Conservation (phyloP, 371 early-diverging fungal species). For the Dichotomocladium elegans region DNA sequence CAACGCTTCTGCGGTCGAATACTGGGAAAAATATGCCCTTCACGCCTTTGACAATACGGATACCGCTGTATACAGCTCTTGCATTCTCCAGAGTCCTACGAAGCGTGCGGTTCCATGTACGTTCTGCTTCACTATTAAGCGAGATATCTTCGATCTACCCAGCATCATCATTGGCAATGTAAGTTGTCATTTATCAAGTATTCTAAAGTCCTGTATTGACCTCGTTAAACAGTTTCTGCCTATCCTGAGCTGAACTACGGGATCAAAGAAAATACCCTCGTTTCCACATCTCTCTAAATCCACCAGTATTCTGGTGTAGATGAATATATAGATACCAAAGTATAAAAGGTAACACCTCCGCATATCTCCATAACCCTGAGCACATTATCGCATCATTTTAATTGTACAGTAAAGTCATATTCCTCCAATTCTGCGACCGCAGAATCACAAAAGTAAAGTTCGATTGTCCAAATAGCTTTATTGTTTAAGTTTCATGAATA, state of each 20-base stretch:
- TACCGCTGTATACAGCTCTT: slow-evolving; percentile 74
- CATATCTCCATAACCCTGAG: too few relatives aligned
- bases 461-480: too few relatives aligned
- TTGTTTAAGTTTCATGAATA: too few relatives aligned
- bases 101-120: slow-evolving; percentile 73
- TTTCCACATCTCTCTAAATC: too few relatives aligned
- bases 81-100: slow-evolving; percentile 65
- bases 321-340: too few relatives aligned
- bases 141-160: slow-evolving; percentile 90
- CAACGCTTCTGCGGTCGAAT: slow-evolving; percentile 80
- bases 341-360: too few relatives aligned
- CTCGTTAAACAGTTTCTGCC: background rate
- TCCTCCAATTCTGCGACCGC: too few relatives aligned
- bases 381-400: too few relatives aligned
- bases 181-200: slow-evolving; percentile 4
- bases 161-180: slow-evolving; percentile 78
- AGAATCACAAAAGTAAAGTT: too few relatives aligned
- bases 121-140: slow-evolving; percentile 88
- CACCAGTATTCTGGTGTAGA: too few relatives aligned
- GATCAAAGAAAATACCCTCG: too few relatives aligned
- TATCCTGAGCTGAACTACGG: background rate
- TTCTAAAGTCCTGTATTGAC: background rate
- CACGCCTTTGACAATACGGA: slow-evolving; percentile 90
- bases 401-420: too few relatives aligned
- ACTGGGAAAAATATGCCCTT: slow-evolving; percentile 87